Conservation (phyloP, 2,329 filamentous ascomycete species). For the Fusarium penzigii region DNA sequence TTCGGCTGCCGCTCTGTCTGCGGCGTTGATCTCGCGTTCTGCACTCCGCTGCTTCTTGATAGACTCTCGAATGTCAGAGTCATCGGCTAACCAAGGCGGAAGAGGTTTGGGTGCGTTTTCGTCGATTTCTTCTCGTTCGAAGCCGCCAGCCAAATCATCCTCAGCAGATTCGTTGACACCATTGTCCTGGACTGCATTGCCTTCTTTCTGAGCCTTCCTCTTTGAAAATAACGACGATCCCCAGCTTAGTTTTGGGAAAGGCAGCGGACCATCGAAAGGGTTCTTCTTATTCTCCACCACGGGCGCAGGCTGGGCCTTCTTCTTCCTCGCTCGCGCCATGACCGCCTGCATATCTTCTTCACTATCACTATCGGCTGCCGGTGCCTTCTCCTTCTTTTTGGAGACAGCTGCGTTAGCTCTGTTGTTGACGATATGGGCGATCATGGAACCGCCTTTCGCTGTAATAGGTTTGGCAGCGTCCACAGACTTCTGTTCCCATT, state of each 20-base stretch:
- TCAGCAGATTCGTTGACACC: constrained; percentile 15
- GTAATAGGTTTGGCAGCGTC: constrained; percentile 52
- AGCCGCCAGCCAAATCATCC: constrained; percentile 62
- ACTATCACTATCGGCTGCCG: constrained; percentile 60
- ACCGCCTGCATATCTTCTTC: constrained; percentile 81
- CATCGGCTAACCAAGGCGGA: constrained; percentile 73
- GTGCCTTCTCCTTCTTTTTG: constrained; percentile 33
- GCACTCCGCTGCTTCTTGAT: constrained; percentile 58
- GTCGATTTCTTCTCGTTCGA: constrained; percentile 53
- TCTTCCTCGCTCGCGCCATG: constrained; percentile 68
- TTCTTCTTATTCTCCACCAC: constrained; percentile 57
- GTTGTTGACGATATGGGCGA: constrained; percentile 75
- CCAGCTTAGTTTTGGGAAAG: constrained; percentile 84
- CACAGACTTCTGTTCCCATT: constrained; percentile 59
- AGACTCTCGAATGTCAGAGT: constrained; percentile 66
- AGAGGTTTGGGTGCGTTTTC: constrained; percentile 57
- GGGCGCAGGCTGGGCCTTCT: constrained; percentile 44
- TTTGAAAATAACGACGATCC: constrained; percentile 58
- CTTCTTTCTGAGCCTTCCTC: constrained; percentile 15
- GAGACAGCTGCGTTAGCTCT: constrained; percentile 63
- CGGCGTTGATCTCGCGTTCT: constrained; percentile 63
- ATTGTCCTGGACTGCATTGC: background rate
- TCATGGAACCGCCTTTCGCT: constrained; percentile 57
- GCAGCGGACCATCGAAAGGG: constrained; percentile 76
- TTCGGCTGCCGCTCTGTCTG: constrained; percentile 58